phyloP scores from a whole-genome alignment of 148 eudicot species.

The Drosera capensis region DNA sequence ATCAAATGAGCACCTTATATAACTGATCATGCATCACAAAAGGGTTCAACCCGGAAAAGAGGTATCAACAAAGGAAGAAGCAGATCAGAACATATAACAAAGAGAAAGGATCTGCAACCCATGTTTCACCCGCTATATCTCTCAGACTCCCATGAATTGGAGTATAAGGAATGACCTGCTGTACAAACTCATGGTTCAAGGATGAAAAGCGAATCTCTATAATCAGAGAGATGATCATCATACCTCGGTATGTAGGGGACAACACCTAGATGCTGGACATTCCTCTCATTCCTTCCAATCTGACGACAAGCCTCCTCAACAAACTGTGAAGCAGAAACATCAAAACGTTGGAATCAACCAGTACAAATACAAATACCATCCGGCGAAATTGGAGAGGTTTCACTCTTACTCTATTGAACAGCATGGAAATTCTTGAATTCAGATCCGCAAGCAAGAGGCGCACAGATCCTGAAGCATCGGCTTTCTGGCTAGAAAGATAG shows the following conservation, averaged over 20 bases:
- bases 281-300: slow-evolving; percentile 82
- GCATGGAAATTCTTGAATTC: slow-evolving; percentile 73
- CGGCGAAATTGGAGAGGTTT: slow-evolving; percentile 3
- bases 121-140: too few relatives aligned
- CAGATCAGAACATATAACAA: too few relatives aligned
- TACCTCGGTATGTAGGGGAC: slow-evolving; percentile 86
- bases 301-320: slow-evolving; percentile 96
- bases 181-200: too few relatives aligned
- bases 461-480: slow-evolving; percentile 94
- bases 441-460: slow-evolving; percentile 86
- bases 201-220: too few relatives aligned
- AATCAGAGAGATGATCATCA: slow-evolving; percentile 1
- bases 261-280: slow-evolving; percentile 70
- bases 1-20: too few relatives aligned
- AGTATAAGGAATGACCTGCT: too few relatives aligned
- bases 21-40: too few relatives aligned
- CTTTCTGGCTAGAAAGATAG: slow-evolving; percentile 82
- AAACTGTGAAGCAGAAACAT: slow-evolving; percentile 37
- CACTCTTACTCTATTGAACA: slow-evolving; percentile 54
- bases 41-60: too few relatives aligned
- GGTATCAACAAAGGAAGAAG: too few relatives aligned
- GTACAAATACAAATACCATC: neutral
- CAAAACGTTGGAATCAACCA: slow-evolving; percentile 1
- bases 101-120: too few relatives aligned
- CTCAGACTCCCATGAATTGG: too few relatives aligned